phyloP scores from a whole-genome alignment of 75 land plant genomes.

The Pinus tabuliformis region DNA sequence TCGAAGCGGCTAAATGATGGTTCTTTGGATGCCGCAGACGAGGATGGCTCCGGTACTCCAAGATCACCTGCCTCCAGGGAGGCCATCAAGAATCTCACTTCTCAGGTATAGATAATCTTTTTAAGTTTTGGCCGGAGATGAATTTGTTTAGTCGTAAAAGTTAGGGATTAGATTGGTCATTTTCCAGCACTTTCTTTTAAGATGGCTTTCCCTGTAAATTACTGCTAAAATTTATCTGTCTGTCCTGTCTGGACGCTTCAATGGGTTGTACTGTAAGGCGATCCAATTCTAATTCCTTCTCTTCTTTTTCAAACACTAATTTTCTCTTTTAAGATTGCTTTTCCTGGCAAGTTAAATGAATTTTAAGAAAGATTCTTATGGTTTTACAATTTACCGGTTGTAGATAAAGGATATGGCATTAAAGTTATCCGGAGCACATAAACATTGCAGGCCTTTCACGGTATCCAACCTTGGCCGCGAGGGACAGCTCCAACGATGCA shows the following conservation, averaged over 20 bases:
- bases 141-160: too few species aligned
- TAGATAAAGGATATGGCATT: slow-evolving; percentile 92
- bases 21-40: slow-evolving; percentile 13
- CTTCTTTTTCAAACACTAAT: not conserved
- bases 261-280: not conserved
- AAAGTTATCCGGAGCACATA: slow-evolving; percentile 79
- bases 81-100: slow-evolving; percentile 53
- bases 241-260: not conserved
- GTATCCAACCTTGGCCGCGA: slow-evolving; percentile 19
- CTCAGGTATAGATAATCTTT: slow-evolving; percentile 40
- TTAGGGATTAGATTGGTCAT: too few species aligned
- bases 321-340: not conserved
- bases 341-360: not conserved
- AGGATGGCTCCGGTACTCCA: slow-evolving; percentile 19
- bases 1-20: slow-evolving; percentile 46
- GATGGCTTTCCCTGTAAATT: not conserved
- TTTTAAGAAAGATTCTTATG: not conserved
- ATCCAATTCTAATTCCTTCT: too few species aligned
- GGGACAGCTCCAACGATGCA: slow-evolving; percentile 15
- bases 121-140: too few species aligned
- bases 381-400: not conserved
- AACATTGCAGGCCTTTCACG: slow-evolving; percentile 72
- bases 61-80: slow-evolving; percentile 36
- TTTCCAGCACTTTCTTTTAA: too few species aligned
- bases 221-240: not conserved